Evolutionary conservation across 176 grass and related monocot genomes (phyloP), one percentile per base, ranked within the genome.

Genomic region (Urochloa ruziziensis): DNA sequence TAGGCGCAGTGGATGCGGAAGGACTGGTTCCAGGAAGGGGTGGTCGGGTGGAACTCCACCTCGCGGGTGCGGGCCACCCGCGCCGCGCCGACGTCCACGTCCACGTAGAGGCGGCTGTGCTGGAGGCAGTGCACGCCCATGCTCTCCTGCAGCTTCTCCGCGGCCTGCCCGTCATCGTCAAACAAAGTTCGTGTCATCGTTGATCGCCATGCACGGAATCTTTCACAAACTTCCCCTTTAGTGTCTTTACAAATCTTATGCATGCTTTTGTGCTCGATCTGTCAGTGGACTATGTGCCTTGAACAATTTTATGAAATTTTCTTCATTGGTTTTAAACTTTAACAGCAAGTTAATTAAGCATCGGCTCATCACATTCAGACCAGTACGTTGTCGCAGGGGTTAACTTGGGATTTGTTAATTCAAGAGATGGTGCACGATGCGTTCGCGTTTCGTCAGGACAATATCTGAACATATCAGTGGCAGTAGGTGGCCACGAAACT

Each of bases 1-100:
- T 98, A 74, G 18, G 90, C 93, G 87, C 87, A 94, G 73, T 95
- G 94, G 24, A 98, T 71, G 71, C 84, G 88, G 83, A 98, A 95
- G 1, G 93, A 95, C 52, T 98, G 88, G 88, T 98, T 93, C 96
- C 96, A 98, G 2, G 53, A 83, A 7, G 91, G 93, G 21, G 57
- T 80, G 71, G 71, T 80, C 4, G 91, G 67, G 64, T 90, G 89
- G 84, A 80, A 93, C 80, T 93, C 93, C 33, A 91, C 77, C 86
- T 90, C 82, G 30, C 93, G 49, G 39, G 92, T 95, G 62, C 91
- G 88, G 60, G 87, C 96, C 59, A 95, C 89, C 49, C 88, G 84
- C 54, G 91, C 91, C 16, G 59, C 60, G 61, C 96, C 93, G 82
- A 95, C 90, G 69, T 95, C 93, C 13, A 98, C 5, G 62, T 92